A percentile compares a stretch with the other conserved stretches of the same genome.
These are phyloP conservation scores for Hibiscus trionum DNA, from an alignment of 345 rosid genomes.

Conservation along the genomic window DNA sequence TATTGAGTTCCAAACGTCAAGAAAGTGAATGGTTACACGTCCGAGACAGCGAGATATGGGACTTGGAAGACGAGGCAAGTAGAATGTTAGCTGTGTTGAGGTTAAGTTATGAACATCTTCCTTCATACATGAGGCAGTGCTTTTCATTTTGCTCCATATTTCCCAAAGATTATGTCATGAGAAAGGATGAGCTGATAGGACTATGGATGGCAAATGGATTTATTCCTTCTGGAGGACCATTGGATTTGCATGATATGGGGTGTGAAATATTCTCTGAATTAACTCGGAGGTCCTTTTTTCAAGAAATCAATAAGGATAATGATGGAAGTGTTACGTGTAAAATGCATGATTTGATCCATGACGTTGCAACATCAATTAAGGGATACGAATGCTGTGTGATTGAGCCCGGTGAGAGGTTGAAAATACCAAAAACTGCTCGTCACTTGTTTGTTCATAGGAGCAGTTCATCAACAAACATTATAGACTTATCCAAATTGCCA, in stretches of 20 bases:
- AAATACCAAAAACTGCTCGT: neutral
- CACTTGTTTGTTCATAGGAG: neutral
- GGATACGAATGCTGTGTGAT: neutral
- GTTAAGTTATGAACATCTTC: conserved; percentile 5
- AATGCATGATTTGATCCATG: conserved; percentile 25
- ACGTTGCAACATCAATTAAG: conserved; percentile 13
- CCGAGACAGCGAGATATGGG: conserved; percentile 8
- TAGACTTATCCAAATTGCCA: too few relatives aligned
- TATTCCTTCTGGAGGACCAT: conserved; percentile 51
- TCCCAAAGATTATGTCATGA: conserved; percentile 10
- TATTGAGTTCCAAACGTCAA: too few relatives aligned
- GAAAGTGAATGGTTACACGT: too few relatives aligned
- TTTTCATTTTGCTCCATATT: conserved; percentile 19
- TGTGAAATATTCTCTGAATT: conserved; percentile 13
- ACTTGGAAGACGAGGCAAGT: too few relatives aligned
- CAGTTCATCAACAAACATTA: neutral
- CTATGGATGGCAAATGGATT: conserved; percentile 21
- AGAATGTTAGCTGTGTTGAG: too few relatives aligned
- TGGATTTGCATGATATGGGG: conserved; percentile 21
- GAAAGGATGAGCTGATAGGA: neutral
- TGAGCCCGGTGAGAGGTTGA: neutral
- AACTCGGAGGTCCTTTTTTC: conserved; percentile 13
- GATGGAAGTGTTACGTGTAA: neutral
- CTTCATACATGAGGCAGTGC: neutral
- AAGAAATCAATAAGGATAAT: neutral